Base-by-base conservation (phyloP, 1,139 yeast genomes). In the Suhomyces wounanorum region DNA sequence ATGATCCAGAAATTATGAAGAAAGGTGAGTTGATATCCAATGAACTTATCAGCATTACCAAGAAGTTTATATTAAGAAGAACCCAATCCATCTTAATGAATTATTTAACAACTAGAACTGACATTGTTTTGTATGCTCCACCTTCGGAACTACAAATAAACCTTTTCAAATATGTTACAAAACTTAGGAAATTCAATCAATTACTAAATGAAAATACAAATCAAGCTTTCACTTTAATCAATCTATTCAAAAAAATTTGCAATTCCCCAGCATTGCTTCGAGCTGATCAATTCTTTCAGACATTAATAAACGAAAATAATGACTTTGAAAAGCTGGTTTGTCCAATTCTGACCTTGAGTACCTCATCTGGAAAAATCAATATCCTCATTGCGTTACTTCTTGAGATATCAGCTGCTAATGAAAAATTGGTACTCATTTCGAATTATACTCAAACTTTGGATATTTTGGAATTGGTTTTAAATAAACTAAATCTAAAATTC, bases 371-470 rank as follows among this genome's bases (percentile, higher is more conserved):
- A 1, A 87, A 87, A 59, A 69, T 87, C 14, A 73, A 73, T 45
- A 69, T 82, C 0, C 63, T 87, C 8, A 75, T 84, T 43, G 79
- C 82, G 6, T 60, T 87, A n/a, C 58, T 87, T 2, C 66, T 75
- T 4, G 81, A 81, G 52, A 75, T 84, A 8, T 58, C 59, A 16
- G 64, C 69, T 25, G 59, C 61, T 11, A 72, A 78, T 13, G 96
- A 94, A 61, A 94, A 92, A 63, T 82, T 88, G 3, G 97, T 94
- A 0, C 70, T 94, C 31, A 89, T 92, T 2, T 92, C 98, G 0
- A 92, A 94, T 54, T 94, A 85, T 54, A 94, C 98, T 0, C 87
- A 89, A 61, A 91, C 97, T 0, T 73, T 94, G 45, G 96, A 94
- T 63, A 68, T 94, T 5, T 70, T 94, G 26, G 90, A 89, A 61